phyloP scores from a whole-genome alignment of 2,329 filamentous ascomycete genomes.

The Claviceps purpurea region DNA sequence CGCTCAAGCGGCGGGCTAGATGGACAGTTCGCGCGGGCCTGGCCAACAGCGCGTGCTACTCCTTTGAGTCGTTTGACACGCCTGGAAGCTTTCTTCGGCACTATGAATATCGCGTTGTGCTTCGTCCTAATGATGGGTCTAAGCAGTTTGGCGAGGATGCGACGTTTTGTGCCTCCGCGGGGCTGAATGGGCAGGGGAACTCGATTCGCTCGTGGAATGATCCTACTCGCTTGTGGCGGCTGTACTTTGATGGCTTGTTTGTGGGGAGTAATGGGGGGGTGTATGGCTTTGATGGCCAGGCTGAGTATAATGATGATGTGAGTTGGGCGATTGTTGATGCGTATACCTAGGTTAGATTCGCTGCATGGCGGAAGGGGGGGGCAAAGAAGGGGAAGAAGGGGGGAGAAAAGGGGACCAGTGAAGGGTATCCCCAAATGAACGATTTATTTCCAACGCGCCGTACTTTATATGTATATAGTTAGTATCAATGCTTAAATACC shows the following conservation, averaged over 20 bases:
- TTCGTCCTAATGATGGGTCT: constrained; percentile 37
- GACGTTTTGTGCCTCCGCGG: constrained; percentile 45
- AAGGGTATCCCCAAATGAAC: too few species aligned
- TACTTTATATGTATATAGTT: too few species aligned
- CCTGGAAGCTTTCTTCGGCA: constrained; percentile 47
- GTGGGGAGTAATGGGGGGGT: background rate
- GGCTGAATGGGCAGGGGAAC: constrained; percentile 35
- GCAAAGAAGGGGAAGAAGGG: too few species aligned
- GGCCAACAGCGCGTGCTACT: constrained; percentile 42
- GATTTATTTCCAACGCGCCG: too few species aligned
- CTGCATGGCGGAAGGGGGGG: background rate
- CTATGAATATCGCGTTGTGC: constrained; percentile 33
- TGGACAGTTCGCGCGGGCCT: constrained; percentile 43
- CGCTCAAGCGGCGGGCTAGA: constrained; percentile 37
- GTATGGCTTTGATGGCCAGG: background rate
- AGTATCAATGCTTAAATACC: too few species aligned
- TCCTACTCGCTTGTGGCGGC: constrained; percentile 44
- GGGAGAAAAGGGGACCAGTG: too few species aligned
- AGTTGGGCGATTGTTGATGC: background rate
- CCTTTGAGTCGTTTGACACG: constrained; percentile 46
- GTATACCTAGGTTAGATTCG: background rate
- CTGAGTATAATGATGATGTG: background rate
- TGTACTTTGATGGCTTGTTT: constrained; percentile 22
- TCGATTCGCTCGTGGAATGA: constrained; percentile 46
- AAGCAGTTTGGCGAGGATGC: constrained; percentile 48